A percentile compares a stretch with the other conserved stretches of the same genome.
These are phyloP conservation scores for Phytopythium kandeliae DNA, from an alignment of 352 stramenopile species.

Conservation along the genomic window DNA sequence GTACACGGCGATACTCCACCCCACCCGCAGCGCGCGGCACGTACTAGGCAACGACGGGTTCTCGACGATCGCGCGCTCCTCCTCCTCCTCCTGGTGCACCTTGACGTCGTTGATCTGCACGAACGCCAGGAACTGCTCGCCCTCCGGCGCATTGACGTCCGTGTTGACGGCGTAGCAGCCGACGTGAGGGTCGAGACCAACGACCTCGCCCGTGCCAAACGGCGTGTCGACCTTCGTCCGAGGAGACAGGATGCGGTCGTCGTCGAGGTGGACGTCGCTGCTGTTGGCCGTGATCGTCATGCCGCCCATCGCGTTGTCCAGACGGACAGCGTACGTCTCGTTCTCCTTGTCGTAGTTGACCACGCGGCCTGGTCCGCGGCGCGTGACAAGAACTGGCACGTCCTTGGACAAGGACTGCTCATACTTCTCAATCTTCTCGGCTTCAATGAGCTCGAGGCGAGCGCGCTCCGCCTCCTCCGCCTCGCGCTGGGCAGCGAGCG, in stretches of 20 bases:
- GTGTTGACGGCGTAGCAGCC: conserved; percentile 87
- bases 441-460: conserved; percentile 40
- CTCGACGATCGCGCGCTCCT: conserved; percentile 77
- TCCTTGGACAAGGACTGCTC: conserved; percentile 84
- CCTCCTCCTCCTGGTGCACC: conserved; percentile 62
- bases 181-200: conserved; percentile 82
- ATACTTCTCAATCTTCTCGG: conserved; percentile 77
- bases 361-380: conserved; percentile 63
- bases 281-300: conserved; percentile 69
- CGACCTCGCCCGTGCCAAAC: conserved; percentile 76
- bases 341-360: conserved; percentile 77
- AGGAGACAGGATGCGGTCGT: conserved; percentile 81
- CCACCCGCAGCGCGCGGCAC: conserved; percentile 14
- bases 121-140: conserved; percentile 79
- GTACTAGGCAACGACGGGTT: conserved; percentile 73
- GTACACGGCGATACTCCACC: conserved; percentile 11
- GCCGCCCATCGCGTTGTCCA: conserved; percentile 61
- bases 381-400: conserved; percentile 75
- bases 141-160: conserved; percentile 64
- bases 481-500: conserved; percentile 27
- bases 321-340: conserved; percentile 66
- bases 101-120: conserved; percentile 76
- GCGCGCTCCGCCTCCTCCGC: conserved; percentile 45
- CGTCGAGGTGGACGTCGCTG: conserved; percentile 70
- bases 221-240: conserved; percentile 82